phyloP scores from a whole-genome alignment of 1,284 basidiomycete genomes.

The Afroboletus lepidellus region DNA sequence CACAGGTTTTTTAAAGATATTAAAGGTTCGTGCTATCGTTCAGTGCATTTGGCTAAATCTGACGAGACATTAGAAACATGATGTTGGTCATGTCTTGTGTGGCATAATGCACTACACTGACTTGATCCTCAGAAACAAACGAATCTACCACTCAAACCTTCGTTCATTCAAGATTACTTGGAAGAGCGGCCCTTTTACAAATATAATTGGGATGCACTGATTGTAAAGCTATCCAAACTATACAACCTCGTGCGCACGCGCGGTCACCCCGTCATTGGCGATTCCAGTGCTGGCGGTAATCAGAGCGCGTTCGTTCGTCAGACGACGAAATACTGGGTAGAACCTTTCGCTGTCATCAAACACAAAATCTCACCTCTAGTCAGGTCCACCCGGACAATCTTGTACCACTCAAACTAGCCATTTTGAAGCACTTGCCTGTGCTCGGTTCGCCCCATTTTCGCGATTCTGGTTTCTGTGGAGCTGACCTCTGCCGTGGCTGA shows the following conservation, averaged over 20 bases:
- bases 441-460: slow-evolving; percentile 54
- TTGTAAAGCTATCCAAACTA: slow-evolving; percentile 94
- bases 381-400: slow-evolving; percentile 93
- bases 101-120: slow-evolving; percentile 8
- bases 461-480: background rate
- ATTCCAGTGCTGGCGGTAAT: slow-evolving; percentile 89
- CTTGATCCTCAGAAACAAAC: slow-evolving; percentile 74
- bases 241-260: slow-evolving; percentile 96
- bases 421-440: slow-evolving; percentile 91
- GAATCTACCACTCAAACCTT: slow-evolving; percentile 57
- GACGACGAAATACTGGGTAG: slow-evolving; percentile 98
- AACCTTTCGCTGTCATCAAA: slow-evolving; percentile 18
- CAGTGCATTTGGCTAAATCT: slow-evolving; percentile 4
- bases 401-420: slow-evolving; percentile 93
- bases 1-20: slow-evolving; percentile 98
- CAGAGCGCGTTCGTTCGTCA: slow-evolving; percentile 97
- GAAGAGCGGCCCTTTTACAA: slow-evolving; percentile 97
- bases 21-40: slow-evolving; percentile 61
- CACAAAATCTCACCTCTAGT: slow-evolving; percentile 6
- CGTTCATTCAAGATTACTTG: slow-evolving; percentile 87
- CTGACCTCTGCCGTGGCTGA: slow-evolving; percentile 12
- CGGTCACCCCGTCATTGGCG: slow-evolving; percentile 92
- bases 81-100: slow-evolving; percentile 45
- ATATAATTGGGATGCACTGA: slow-evolving; percentile 89
- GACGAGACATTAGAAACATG: slow-evolving; percentile 63